Base-by-base conservation (phyloP, 345 rosid genomes). In the Populus simonii region DNA sequence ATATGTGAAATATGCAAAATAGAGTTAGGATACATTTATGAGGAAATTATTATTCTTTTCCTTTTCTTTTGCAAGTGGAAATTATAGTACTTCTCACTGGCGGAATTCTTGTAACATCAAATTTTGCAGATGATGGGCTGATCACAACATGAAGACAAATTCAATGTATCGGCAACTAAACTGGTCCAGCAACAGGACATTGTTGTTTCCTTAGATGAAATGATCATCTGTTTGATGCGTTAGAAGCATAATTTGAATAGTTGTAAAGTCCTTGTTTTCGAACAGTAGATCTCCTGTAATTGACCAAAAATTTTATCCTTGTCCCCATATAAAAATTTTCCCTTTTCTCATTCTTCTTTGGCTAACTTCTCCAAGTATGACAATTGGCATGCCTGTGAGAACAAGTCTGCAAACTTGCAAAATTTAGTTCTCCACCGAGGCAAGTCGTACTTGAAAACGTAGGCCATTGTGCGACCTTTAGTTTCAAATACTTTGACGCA, bases 61-160 rank as follows among this genome's bases (percentile, higher is more conserved):
- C 39, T 31, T 53, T 12, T 22, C 35, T 22, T 8, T 67, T 39
- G 29, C 43, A 68, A 59, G 5, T 20, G n/a, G 39, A 41, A 29
- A 25, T 22, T 63, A 20, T 11, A 8, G 15, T 27, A 17, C 25
- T 10, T 8, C 25, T 45, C 7, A 15, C 13, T 65, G 36, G 65
- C 33, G 9, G 51, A 29, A 51, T 27, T 55, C 49, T 79, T 39
- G 39, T 57, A 39, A 39, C 45, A 17, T 77, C 2, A 1, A 17
- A 23, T 51, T 65, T 51, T 68, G 39, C 78, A 79, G 82, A 79
- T 79, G 81, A 74, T 79, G 78, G 47, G 73, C 6, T 59, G 74
- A 68, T 12, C 41, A 23, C 57, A 79, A 33, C 27, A 53, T 23
- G 43, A 45, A 65, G 74, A 59, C 6, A 41, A 45, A 17, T 36